These are phyloP conservation scores for Pythium rhizo-oryzae DNA, from an alignment of 352 stramenopile species.

Conservation along the genomic window DNA sequence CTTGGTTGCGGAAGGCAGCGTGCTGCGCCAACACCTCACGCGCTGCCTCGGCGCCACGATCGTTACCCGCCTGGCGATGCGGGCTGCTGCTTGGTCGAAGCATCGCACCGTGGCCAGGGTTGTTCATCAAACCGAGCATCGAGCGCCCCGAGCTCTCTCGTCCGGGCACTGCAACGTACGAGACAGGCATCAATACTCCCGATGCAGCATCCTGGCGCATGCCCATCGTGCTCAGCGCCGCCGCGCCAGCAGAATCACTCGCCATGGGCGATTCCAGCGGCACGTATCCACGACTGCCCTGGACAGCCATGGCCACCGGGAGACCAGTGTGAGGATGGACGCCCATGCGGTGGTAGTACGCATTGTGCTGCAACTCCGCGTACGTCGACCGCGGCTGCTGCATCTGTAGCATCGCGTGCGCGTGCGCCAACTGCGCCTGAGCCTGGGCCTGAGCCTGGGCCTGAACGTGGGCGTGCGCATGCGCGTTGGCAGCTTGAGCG, in stretches of 20 bases:
- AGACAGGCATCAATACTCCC: constrained; percentile 13
- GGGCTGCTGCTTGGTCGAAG: constrained; percentile 25
- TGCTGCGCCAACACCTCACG: constrained; percentile 20
- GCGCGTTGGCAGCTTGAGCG: constrained; percentile 27
- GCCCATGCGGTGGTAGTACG: constrained; percentile 58
- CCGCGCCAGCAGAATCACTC: neutral
- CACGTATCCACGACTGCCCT: constrained; percentile 24
- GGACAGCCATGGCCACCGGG: constrained; percentile 15
- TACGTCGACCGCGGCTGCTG: constrained; percentile 44
- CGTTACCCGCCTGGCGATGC: neutral
- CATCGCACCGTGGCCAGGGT: constrained; percentile 7
- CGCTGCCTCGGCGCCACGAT: constrained; percentile 1
- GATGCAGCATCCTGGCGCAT: constrained; percentile 14
- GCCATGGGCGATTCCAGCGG: constrained; percentile 14
- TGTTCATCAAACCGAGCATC: constrained; percentile 63
- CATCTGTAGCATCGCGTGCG: constrained; percentile 54
- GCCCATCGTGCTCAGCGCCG: constrained; percentile 7
- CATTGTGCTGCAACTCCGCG: constrained; percentile 47
- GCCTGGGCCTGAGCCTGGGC: constrained; percentile 46
- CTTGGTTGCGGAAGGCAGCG: constrained; percentile 9
- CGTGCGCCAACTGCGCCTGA: constrained; percentile 47
- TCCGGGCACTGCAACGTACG: constrained; percentile 13
- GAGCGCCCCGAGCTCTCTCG: constrained; percentile 50
- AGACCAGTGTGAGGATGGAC: constrained; percentile 32
- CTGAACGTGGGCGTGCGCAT: constrained; percentile 44